Base-by-base conservation (phyloP, 73 alveolate species). In the Paramecium sonneborni region DNA sequence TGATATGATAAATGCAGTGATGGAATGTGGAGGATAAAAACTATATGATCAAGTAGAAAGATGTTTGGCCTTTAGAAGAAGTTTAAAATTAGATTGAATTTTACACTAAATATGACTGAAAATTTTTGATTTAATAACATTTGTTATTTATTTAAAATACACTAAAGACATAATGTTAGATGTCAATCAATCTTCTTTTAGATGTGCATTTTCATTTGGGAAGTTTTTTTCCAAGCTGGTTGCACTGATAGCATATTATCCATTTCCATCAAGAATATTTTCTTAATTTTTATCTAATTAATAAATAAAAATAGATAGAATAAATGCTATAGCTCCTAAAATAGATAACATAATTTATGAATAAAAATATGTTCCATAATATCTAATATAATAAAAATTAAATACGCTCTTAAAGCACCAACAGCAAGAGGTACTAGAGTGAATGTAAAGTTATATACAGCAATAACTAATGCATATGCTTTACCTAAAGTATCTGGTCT, bases 281-380 rank as follows among this genome's bases (percentile, higher is more conserved):
- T 30, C 52, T 20, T 34, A 37, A 35, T 2, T 72, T 34, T 38
- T 35, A 72, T 72, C 57, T 38, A 34, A 38, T 34, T 72, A 35
- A 38, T 35, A 72, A 35, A 72, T 38, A 12, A 28, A 8, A 2
- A 72, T 72, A 14, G 58, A 32, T 12, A 79, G 32, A 5, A 79
- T 46, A 20, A 79, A 46, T 9, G 76, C 90, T 6, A 46, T 24
- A 2, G 18, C 69, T 20, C 76, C 90, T 79, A 79, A 79, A 11
- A 79, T 12, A 4, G 90, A 79, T 38, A 79, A 34, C 90, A 79
- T 43, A 79, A 79, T 79, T 79, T 79, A 46, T 37, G 90, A 79
- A 79, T 38, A 38, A 79, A 43, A 79, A n/a, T 79, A 79, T 24
- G 90, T 39, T 44, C 90, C 90, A 79, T 38, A 41, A 79, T 79